Evolutionary conservation across 495 filamentous ascomycete genomes (phyloP).

Genomic region (Cercophora sp.): DNA sequence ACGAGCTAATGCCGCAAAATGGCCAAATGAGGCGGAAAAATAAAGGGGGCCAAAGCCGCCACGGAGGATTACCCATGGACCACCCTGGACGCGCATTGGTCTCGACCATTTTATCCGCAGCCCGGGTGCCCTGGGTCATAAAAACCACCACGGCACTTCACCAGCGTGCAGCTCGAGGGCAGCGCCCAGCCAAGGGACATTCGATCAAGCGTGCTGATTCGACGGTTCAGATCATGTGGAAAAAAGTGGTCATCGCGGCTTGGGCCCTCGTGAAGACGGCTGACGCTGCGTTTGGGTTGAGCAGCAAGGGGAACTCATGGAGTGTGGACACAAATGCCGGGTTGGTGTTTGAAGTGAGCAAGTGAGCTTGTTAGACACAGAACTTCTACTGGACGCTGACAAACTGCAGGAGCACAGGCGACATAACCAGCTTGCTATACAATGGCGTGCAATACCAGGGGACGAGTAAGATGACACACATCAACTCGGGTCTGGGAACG

Average conservation of each 20-base stretch:
- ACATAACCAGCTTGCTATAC: constrained; percentile 54
- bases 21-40: background rate
- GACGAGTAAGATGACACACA: constrained; percentile 45
- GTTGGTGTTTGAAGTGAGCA: constrained; percentile 48
- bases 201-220: no score
- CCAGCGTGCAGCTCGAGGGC: no score
- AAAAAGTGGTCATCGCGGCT: background rate
- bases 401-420: constrained; percentile 40
- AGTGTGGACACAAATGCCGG: constrained; percentile 33
- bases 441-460: constrained; percentile 55
- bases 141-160: background rate
- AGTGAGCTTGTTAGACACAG: background rate
- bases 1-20: background rate
- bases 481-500: constrained; percentile 54
- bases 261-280: background rate
- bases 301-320: constrained; percentile 21
- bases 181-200: no score
- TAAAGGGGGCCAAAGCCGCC: no score
- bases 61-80: background rate
- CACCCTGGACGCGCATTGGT: background rate
- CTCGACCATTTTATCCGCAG: background rate
- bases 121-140: background rate
- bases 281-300: constrained; percentile 23
- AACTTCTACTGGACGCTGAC: background rate
- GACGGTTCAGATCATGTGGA: no score